Evolutionary conservation across 192 early-diverging fungal genomes (phyloP).

Genomic region (Gamsiella multidivaricata): DNA sequence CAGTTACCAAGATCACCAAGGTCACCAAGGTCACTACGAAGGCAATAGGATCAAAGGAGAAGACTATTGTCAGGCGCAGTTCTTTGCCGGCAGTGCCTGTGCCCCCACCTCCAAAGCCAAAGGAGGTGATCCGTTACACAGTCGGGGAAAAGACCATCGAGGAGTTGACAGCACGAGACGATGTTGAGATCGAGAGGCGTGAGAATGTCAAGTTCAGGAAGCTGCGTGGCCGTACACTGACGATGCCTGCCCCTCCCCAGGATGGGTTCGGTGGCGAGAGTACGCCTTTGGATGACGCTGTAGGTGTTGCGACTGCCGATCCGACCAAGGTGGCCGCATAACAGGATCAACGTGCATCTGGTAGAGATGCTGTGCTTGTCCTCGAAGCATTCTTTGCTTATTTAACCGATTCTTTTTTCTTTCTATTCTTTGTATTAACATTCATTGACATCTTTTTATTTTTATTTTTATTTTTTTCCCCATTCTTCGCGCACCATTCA

Average conservation of each 20-base stretch:
- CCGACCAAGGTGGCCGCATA: neutral
- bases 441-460: neutral
- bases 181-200: conserved; percentile 49
- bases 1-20: neutral
- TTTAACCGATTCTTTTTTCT: conserved; percentile 14
- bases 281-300: neutral
- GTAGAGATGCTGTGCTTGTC: no score
- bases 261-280: conserved; percentile 12
- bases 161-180: conserved; percentile 38
- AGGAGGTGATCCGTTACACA: conserved; percentile 49
- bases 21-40: neutral
- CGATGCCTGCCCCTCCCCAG: conserved; percentile 42
- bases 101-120: conserved; percentile 37
- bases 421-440: neutral
- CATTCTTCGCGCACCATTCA: no score
- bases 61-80: conserved; percentile 13
- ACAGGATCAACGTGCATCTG: no score
- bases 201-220: conserved; percentile 51
- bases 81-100: conserved; percentile 44
- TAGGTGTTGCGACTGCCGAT: neutral
- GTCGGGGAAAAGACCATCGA: conserved; percentile 51
- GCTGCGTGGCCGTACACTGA: conserved; percentile 37
- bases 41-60: conserved; percentile 9
- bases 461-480: conserved; percentile 6
- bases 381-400: conserved; percentile 4